phyloP scores from a whole-genome alignment of 768 basidiomycete genomes.

The Neoboletus brunneissimus region DNA sequence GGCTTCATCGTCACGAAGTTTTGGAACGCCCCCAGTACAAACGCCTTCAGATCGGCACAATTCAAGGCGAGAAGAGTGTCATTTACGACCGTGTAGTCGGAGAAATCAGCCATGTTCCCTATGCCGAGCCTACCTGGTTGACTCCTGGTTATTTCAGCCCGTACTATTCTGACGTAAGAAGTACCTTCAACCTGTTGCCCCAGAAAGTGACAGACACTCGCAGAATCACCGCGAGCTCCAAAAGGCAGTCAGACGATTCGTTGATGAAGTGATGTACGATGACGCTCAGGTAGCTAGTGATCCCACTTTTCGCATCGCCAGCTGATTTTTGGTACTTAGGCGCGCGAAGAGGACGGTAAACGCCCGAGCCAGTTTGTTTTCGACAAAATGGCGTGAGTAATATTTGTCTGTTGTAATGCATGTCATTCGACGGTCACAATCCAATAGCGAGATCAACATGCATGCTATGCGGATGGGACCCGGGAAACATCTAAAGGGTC shows the following conservation, averaged over 20 bases:
- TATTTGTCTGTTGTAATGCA: not conserved
- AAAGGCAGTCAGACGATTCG: slow-evolving; percentile 51
- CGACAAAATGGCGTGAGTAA: slow-evolving; percentile 72
- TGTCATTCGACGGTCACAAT: not conserved
- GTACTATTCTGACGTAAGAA: slow-evolving; percentile 62
- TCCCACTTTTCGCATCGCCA: slow-evolving; percentile 13
- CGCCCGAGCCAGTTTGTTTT: slow-evolving; percentile 73
- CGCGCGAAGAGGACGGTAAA: slow-evolving; percentile 88
- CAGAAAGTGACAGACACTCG: slow-evolving; percentile 7
- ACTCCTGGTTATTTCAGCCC: slow-evolving; percentile 62
- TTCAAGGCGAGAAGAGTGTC: slow-evolving; percentile 58
- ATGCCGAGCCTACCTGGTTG: slow-evolving; percentile 87
- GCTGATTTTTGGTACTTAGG: slow-evolving; percentile 30
- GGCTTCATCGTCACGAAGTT: slow-evolving; percentile 85
- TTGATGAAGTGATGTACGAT: slow-evolving; percentile 62
- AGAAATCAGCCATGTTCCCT: slow-evolving; percentile 71
- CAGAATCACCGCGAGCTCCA: slow-evolving; percentile 51
- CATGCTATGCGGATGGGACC: slow-evolving; percentile 94
- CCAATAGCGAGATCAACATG: slow-evolving; percentile 57
- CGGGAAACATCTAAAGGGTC: slow-evolving; percentile 78
- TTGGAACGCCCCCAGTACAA: slow-evolving; percentile 71
- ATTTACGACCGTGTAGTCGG: slow-evolving; percentile 53
- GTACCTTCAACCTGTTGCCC: not conserved
- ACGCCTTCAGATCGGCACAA: slow-evolving; percentile 70
- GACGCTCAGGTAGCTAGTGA: slow-evolving; percentile 32